Evolutionary conservation across 208 protist genomes (phyloP), one percentile per base, ranked within the genome.

Genomic region (Acanthamoeba lenticulata): DNA sequence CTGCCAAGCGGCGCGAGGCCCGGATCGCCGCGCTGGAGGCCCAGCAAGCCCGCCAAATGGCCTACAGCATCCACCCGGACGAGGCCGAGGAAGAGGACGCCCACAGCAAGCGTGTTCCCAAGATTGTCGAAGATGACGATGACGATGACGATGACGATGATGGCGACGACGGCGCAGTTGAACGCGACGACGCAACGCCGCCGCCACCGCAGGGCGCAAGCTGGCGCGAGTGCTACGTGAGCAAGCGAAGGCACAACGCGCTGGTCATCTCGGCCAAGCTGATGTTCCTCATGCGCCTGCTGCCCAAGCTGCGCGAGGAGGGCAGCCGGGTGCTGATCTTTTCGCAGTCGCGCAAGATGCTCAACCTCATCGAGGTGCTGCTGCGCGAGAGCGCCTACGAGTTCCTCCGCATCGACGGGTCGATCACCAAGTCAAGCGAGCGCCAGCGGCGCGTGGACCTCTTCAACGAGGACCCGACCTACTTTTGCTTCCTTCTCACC

Each of bases 401-500:
- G 55, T 99, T 99, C 94, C 95, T 99, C 24, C 97, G 99, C 6
- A 95, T 99, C 15, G 99, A 99, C 96, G 99, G 99, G 91, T 83
- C 98, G 13, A 99, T 98, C 0, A 85, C 96, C 60, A 94, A 97
- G 1, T 98, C 99, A 62, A 62, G 55, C 91, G 62, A 97, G 88
- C 97, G 99, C 21, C 98, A 99, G 95, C 81, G 95, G 34, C 95
- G 98, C 49, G 98, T 99, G 42, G 99, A 99, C 49, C 94, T 96
- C 60, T 99, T 99, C 96, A 99, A 99, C 96, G 94, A 95, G 42
- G 96, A 79, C 17, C 34, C 85, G 7, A 45, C 83, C 27, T 93
- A 95, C 85, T 96, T 94, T 27, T 47, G 95, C n/a, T 97, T 97
- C 85, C 77, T 98, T 19, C 93, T 97, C 0, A 91, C 77, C 38